phyloP scores from a whole-genome alignment of 2,329 filamentous ascomycete species.

The Nemania sp. region DNA sequence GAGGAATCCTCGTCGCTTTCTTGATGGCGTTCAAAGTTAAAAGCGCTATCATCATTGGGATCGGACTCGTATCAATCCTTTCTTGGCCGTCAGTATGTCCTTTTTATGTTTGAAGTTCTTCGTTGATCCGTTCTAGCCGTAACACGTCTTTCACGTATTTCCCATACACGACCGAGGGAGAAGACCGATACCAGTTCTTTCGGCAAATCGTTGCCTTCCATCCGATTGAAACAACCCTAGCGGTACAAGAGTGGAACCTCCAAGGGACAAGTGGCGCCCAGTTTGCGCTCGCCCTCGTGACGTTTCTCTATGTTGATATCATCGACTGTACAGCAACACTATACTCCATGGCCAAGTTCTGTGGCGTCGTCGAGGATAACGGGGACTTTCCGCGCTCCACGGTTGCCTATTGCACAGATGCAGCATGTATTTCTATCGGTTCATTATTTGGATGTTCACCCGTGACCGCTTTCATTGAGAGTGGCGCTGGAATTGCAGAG shows the following conservation, averaged over 20 bases:
- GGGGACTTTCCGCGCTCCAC: constrained; percentile 90
- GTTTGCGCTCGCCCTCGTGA: constrained; percentile 78
- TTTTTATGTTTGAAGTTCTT: constrained; percentile 11
- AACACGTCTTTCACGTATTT: constrained; percentile 79
- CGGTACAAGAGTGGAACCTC: constrained; percentile 75
- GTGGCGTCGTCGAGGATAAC: constrained; percentile 72
- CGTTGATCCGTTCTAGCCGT: constrained; percentile 58
- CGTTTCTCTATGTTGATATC: constrained; percentile 83
- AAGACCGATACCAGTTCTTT: constrained; percentile 78
- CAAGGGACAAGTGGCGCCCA: constrained; percentile 65
- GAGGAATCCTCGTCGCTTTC: constrained; percentile 81
- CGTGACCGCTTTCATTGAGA: constrained; percentile 81
- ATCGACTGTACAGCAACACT: constrained; percentile 82
- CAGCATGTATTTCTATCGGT: constrained; percentile 77
- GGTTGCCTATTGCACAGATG: constrained; percentile 80
- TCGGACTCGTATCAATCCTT: constrained; percentile 76
- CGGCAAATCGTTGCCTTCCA: constrained; percentile 78
- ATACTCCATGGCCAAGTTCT: constrained; percentile 85
- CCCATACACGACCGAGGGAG: constrained; percentile 72
- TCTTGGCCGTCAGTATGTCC: constrained; percentile 74
- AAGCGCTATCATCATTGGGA: constrained; percentile 79
- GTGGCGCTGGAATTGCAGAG: constrained; percentile 79
- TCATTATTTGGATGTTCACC: constrained; percentile 77
- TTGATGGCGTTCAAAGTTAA: constrained; percentile 84
- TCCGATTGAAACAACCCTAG: constrained; percentile 73